Evolutionary conservation across 2,329 filamentous ascomycete genomes (phyloP), one percentile per base, ranked within the genome.

Genomic region (Alternaria conjuncta): DNA sequence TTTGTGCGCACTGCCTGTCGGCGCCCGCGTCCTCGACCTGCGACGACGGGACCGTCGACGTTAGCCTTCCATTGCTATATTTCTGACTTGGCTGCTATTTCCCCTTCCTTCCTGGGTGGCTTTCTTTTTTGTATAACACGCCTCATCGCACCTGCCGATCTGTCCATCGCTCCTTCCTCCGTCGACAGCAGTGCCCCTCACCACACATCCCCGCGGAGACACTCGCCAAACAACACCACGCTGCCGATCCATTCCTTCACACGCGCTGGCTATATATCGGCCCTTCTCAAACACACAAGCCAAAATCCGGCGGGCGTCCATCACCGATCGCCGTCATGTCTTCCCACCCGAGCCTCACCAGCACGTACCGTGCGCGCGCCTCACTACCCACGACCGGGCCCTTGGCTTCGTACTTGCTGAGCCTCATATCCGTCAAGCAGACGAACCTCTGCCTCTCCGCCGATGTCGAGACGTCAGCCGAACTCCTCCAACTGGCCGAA

Each of bases 391-490:
- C 78, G 49, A 80, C 81, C 41, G 79, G 80, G 3, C 82, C 84
- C 4, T 78, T 86, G 47, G 82, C 84, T 5, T 74, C 80, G 1
- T 86, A 85, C 71, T 79, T 86, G 32, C 75, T 85, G 53, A 81
- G 81, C 44, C 77, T 86, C 54, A 83, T 85, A 26, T 80, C 83
- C 55, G 78, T 83, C 70, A 86, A 86, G 75, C 78, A 80, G 60
- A 84, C 84, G 4, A 86, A 86, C 64, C 80, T 86, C 36, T 86
- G 85, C 66, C 81, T 87, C 13, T 88, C 87, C 21, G 86, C 87
- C 60, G 86, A 87, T 67, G 85, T 89, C 64, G 84, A 83, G 53
- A 87, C 83, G 51, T 86, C 86, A 11, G 82, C 83, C 55, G 82
- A 86, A 68, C 82, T 89, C 18, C 75, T 89, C 18, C 80, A 82